These are phyloP conservation scores for Melaleuca quinquenervia DNA, from an alignment of 345 rosid species.

Conservation along the genomic window DNA sequence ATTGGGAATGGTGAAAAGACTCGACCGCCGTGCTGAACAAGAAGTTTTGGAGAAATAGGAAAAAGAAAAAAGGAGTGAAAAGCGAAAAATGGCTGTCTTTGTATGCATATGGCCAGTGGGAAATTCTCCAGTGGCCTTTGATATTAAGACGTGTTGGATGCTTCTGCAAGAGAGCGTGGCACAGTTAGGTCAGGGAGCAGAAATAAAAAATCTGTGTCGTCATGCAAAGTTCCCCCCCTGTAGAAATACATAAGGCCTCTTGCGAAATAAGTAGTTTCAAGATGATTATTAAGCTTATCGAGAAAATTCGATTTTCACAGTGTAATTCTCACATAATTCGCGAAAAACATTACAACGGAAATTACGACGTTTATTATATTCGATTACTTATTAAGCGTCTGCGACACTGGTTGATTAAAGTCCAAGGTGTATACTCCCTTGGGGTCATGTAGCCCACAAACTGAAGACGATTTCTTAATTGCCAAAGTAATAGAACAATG, in stretches of 20 bases:
- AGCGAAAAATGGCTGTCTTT: not conserved
- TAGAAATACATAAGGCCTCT: not conserved
- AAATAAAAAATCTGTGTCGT: not conserved
- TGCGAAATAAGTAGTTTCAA: not conserved
- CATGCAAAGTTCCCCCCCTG: not conserved
- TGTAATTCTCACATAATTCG: not conserved
- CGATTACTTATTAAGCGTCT: not conserved
- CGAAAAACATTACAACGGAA: not conserved
- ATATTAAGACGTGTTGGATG: conserved; percentile 7
- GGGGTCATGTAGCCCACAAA: not conserved
- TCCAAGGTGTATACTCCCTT: not conserved
- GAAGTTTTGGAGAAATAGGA: not conserved
- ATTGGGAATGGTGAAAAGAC: not conserved
- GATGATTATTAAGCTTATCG: not conserved
- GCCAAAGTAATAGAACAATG: not conserved
- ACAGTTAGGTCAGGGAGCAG: conserved; percentile 12
- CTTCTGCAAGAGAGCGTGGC: conserved; percentile 17
- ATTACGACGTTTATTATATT: not conserved
- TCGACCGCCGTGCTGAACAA: not conserved
- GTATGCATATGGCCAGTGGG: not conserved
- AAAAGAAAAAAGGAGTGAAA: not conserved
- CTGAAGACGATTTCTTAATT: not conserved
- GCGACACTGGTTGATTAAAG: not conserved
- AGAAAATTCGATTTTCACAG: not conserved
- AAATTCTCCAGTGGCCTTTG: not conserved